phyloP scores from a whole-genome alignment of 495 filamentous ascomycete genomes.

The Friedmanniomyces endolithicus region DNA sequence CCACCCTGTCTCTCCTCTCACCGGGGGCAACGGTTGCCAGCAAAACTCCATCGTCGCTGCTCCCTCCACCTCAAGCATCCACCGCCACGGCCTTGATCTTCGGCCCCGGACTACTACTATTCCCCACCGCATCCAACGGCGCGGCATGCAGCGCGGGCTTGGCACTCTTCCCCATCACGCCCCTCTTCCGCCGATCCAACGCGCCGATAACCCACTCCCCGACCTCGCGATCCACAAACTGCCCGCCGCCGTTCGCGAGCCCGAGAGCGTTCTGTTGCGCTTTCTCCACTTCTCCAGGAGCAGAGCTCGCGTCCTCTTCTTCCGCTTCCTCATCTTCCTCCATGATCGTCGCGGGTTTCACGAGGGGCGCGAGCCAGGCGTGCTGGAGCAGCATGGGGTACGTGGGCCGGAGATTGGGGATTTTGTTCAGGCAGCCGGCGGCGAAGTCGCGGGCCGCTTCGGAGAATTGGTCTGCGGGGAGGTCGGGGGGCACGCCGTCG shows the following conservation, averaged over 20 bases:
- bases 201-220: constrained; percentile 72
- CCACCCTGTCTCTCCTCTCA: too few species aligned
- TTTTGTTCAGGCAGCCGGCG: constrained; percentile 78
- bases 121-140: constrained; percentile 29
- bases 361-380: constrained; percentile 69
- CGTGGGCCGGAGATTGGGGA: constrained; percentile 74
- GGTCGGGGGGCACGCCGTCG: constrained; percentile 79
- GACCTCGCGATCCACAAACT: constrained; percentile 62
- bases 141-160: constrained; percentile 36
- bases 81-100: neutral
- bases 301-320: constrained; percentile 25
- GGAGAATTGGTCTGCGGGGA: constrained; percentile 67
- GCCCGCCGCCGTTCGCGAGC: constrained; percentile 1
- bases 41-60: too few species aligned
- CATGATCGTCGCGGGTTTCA: constrained; percentile 70
- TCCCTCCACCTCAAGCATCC: neutral
- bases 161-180: constrained; percentile 26
- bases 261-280: neutral
- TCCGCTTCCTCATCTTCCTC: constrained; percentile 56
- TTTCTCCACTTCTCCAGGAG: neutral
- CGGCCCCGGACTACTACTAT: neutral
- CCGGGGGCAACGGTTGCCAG: too few species aligned
- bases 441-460: constrained; percentile 78
- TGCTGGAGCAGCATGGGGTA: constrained; percentile 83
- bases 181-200: constrained; percentile 27